These are phyloP conservation scores for Blastomyces percursus DNA, from an alignment of 2,329 filamentous ascomycete genomes.

Conservation along the genomic window DNA sequence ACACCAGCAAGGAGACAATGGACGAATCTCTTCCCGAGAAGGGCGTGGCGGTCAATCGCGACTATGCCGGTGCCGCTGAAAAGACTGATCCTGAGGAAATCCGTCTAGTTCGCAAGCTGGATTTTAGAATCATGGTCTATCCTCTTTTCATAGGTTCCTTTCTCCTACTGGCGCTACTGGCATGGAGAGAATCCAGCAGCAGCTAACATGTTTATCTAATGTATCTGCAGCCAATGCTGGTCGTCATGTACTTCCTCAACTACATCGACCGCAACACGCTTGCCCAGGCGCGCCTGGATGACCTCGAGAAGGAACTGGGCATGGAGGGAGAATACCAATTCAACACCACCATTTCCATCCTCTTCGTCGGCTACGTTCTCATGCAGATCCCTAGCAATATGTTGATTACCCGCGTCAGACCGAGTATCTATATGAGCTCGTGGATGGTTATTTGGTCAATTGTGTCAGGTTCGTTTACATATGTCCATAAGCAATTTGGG, in stretches of 20 bases:
- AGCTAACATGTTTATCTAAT: too few relatives aligned
- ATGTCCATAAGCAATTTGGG: too few relatives aligned
- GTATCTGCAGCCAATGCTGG: slow-evolving; percentile 16
- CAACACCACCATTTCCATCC: slow-evolving; percentile 35
- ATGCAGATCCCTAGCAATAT: slow-evolving; percentile 16
- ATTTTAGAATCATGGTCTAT: slow-evolving; percentile 33
- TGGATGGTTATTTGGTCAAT: slow-evolving; percentile 6
- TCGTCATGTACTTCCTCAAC: slow-evolving; percentile 21
- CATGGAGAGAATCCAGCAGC: too few relatives aligned
- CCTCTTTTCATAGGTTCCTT: too few relatives aligned
- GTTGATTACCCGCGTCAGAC: slow-evolving; percentile 14
- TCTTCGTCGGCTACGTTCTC: slow-evolving; percentile 29
- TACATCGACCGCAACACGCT: slow-evolving; percentile 17
- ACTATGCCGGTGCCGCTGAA: slow-evolving; percentile 31
- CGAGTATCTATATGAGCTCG: slow-evolving; percentile 15
- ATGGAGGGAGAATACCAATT: slow-evolving; percentile 34
- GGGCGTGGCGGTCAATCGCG: slow-evolving; percentile 13
- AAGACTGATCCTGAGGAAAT: slow-evolving; percentile 35
- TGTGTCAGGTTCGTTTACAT: slow-evolving; percentile 10
- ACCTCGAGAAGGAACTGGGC: slow-evolving; percentile 28
- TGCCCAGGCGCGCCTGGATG: slow-evolving; percentile 15
- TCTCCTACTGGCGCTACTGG: too few relatives aligned
- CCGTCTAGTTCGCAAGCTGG: slow-evolving; percentile 33
- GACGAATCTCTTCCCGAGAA: slow-evolving; percentile 6
- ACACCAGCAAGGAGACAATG: slow-evolving; percentile 1